These are phyloP conservation scores for Tolypocladium pustulatum DNA, from an alignment of 2,329 filamentous ascomycete species.

Conservation along the genomic window DNA sequence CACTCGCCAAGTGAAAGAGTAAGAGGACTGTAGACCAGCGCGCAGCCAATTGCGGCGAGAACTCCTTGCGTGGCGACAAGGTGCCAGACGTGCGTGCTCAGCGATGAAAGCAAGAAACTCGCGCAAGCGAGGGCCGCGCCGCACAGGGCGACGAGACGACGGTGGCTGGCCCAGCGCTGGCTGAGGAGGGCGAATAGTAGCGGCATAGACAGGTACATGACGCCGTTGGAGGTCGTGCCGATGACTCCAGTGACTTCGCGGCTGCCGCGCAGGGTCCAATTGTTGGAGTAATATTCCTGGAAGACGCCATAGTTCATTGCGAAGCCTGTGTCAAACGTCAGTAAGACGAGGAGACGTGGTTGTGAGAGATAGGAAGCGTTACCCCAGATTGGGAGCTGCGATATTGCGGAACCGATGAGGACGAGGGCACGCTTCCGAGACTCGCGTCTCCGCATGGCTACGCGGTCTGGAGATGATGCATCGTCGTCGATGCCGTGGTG, in stretches of 20 bases:
- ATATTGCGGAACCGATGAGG: background rate
- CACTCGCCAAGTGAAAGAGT: background rate
- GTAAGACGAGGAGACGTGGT: background rate
- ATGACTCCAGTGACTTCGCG: background rate
- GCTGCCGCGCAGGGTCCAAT: background rate
- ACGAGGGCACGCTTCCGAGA: background rate
- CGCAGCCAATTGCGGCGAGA: background rate
- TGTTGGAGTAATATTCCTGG: background rate
- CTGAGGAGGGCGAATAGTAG: background rate
- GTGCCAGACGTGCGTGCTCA: background rate
- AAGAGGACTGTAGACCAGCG: background rate
- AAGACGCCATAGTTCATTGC: background rate
- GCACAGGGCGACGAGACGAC: background rate
- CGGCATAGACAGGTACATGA: background rate
- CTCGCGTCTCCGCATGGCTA: background rate
- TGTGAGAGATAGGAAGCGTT: background rate
- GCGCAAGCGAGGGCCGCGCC: background rate
- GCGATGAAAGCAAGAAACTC: background rate
- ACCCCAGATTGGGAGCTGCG: background rate
- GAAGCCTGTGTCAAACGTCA: background rate
- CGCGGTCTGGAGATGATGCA: background rate
- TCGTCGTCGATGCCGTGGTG: background rate
- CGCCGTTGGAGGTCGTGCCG: background rate
- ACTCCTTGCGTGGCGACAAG: background rate
- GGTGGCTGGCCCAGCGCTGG: background rate